phyloP scores from a whole-genome alignment of 306 rosid species.

The Vigna unguiculata region DNA sequence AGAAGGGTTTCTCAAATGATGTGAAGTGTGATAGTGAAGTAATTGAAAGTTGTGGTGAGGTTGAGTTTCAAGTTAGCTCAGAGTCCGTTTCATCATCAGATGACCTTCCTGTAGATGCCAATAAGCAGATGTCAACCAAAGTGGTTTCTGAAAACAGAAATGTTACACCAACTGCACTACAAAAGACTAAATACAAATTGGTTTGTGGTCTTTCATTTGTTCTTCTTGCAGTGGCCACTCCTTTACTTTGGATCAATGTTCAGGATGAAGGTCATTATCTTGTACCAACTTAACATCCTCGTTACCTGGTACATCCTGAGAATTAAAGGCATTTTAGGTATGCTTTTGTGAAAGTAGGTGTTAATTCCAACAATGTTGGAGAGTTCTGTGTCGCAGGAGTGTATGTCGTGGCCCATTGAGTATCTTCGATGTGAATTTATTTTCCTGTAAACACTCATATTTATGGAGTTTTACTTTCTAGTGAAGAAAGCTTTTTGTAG shows the following conservation, averaged over 20 bases:
- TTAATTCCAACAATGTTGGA: conserved; percentile 37
- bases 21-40: conserved; percentile 47
- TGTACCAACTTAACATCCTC: conserved; percentile 65
- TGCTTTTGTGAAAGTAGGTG: conserved; percentile 21
- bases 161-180: conserved; percentile 32
- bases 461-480: not conserved
- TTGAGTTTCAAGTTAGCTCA: conserved; percentile 47
- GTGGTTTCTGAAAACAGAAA: conserved; percentile 44
- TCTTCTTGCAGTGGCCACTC: conserved; percentile 53
- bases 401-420: conserved; percentile 8
- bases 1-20: conserved; percentile 46
- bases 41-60: conserved; percentile 49
- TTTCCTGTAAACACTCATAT: not conserved
- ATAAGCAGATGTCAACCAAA: conserved; percentile 32
- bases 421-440: conserved; percentile 30
- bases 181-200: conserved; percentile 53
- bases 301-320: conserved; percentile 31
- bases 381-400: not conserved
- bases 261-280: conserved; percentile 61
- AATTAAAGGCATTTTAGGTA: conserved; percentile 36
- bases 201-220: conserved; percentile 64
- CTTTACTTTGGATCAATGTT: conserved; percentile 60
- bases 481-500: not conserved
- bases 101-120: conserved; percentile 47
- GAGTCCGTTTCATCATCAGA: conserved; percentile 72